Evolutionary conservation across 805 yeast genomes (phyloP).

Genomic region (Candida lessepsii): DNA sequence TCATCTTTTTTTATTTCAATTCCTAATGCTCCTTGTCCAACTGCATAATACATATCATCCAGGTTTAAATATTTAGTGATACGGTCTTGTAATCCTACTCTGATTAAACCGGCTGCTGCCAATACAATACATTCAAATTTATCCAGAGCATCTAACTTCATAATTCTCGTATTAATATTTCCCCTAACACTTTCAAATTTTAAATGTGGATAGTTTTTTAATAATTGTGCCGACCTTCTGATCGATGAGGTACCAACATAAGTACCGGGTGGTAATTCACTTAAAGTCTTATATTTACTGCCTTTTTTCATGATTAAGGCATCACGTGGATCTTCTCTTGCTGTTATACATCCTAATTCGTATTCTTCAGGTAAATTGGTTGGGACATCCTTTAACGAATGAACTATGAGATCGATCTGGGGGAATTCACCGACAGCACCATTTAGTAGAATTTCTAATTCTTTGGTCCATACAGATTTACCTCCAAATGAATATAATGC

Average conservation of each 20-base stretch:
- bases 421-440: constrained; percentile 60
- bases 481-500: constrained; percentile 96
- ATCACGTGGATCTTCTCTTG: constrained; percentile 91
- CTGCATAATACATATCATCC: constrained; percentile 89
- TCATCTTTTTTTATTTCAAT: constrained; percentile 81
- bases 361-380: constrained; percentile 87
- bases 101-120: constrained; percentile 88
- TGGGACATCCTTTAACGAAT: constrained; percentile 91
- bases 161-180: constrained; percentile 67
- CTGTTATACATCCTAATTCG: constrained; percentile 80
- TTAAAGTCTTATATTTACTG: constrained; percentile 60
- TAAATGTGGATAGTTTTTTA: constrained; percentile 73
- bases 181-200: constrained; percentile 86
- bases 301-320: constrained; percentile 75
- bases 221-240: constrained; percentile 88
- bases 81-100: constrained; percentile 70
- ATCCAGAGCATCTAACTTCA: constrained; percentile 63
- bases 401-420: constrained; percentile 84
- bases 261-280: constrained; percentile 79
- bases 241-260: constrained; percentile 94
- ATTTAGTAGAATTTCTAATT: constrained; percentile 75
- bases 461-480: constrained; percentile 94
- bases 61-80: constrained; percentile 70
- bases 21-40: constrained; percentile 98
- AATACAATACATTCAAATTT: constrained; percentile 72